Percentiles rank a stretch among this genome's conserved stretches.
phyloP scores from a whole-genome alignment of 306 rosid species.

The Glycine soja region DNA sequence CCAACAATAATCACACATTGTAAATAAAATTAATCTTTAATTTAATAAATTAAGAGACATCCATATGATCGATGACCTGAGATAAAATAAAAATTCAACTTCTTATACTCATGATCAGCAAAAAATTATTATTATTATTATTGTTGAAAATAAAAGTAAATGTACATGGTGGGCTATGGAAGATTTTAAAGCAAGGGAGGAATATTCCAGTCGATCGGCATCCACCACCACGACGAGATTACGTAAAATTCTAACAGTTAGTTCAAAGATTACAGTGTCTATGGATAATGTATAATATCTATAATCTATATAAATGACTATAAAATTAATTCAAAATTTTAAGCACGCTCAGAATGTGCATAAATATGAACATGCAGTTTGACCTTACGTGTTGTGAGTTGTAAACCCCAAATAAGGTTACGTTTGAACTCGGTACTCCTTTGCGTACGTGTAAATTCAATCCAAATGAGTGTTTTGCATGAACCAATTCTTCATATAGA shows the following conservation, averaged over 20 bases:
- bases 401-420: conserved; percentile 32
- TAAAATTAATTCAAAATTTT: neutral
- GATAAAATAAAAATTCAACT: no score
- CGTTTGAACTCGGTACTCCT: conserved; percentile 21
- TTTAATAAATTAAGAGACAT: no score
- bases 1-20: no score
- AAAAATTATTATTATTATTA: no score
- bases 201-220: conserved; percentile 39
- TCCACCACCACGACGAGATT: neutral
- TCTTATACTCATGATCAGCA: no score
- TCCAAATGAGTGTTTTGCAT: conserved; percentile 20
- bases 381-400: neutral
- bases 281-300: conserved; percentile 23
- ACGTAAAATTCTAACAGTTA: conserved; percentile 35
- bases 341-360: neutral
- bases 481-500: neutral
- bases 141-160: neutral
- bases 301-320: neutral
- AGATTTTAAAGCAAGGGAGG: conserved; percentile 25
- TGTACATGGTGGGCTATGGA: neutral
- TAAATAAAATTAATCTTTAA: no score
- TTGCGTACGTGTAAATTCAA: conserved; percentile 12
- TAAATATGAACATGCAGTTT: neutral
- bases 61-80: no score
- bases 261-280: neutral